Evolutionary conservation across 352 stramenopile species (phyloP), one percentile per base, ranked within the genome.

Genomic region (Saprolegnia parasitica): DNA sequence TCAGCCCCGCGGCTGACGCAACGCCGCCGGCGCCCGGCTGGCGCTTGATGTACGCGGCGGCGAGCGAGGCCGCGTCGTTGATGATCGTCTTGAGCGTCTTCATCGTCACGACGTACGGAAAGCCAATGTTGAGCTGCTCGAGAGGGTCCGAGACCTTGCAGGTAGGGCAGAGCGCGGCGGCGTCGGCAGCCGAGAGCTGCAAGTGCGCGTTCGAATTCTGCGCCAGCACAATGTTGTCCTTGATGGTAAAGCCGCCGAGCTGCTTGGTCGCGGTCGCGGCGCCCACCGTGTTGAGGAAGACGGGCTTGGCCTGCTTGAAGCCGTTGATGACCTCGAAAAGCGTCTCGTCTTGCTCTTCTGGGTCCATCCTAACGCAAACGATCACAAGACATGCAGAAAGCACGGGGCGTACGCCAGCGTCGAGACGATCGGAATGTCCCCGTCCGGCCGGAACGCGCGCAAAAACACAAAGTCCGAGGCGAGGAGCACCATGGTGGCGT

Each of bases 381-480:
- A 74, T 73, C 16, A 78, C 24, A 9, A 35, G 35, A 9, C 9
- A 60, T 55, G 24, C 24, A 23, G 24, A 55, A 6, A 2, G 24
- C 24, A n/a, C 2, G 35, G 8, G 11, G 16, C 63, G 46, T 70
- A 70, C 63, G 32, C 39, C 15, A 56, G 35, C 0, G 75, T 77
- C 16, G 68, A 71, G 4, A 82, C 83, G n/a, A 95, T 76, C 11
- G 84, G 83, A 24, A 79, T 76, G 9, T 73, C 75, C 49, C 74
- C 78, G 71, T 90, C 87, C n/a, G 92, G 74, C 4, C 74, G 72
- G 54, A 95, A 88, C 5, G 54, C 73, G 13, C 81, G 74, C 20
- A 90, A 72, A 63, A 95, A 95, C 37, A 91, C 62, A 65, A 95
- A 93, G 56, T 93, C 79, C 10, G 76, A 76, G 20, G 89, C 81